Evolutionary conservation across 2,329 filamentous ascomycete genomes (phyloP).

Genomic region (Tolypocladium tropicale): DNA sequence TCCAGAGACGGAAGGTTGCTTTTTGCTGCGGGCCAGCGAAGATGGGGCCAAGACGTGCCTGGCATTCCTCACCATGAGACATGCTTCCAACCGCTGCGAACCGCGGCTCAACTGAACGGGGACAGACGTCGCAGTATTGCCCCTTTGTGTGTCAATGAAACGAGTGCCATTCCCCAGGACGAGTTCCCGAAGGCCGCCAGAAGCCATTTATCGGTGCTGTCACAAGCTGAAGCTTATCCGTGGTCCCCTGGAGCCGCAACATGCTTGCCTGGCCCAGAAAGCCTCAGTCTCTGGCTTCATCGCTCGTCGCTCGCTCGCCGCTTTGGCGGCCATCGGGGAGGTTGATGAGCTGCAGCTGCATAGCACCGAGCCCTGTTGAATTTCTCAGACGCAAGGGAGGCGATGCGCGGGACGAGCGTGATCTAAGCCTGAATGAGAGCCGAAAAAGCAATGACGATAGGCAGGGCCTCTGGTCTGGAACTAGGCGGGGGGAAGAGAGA

Average conservation of each 20-base stretch:
- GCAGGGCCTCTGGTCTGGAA: neutral
- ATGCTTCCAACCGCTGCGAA: neutral
- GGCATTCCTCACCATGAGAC: conserved; percentile 4
- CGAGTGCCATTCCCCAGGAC: neutral
- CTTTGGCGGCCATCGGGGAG: neutral
- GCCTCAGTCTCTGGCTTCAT: neutral
- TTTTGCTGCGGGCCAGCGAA: neutral
- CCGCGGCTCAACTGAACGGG: neutral
- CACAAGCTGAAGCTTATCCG: neutral
- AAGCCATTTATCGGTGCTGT: neutral
- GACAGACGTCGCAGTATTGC: neutral
- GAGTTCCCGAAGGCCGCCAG: neutral
- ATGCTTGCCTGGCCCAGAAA: neutral
- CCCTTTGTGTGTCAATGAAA: neutral
- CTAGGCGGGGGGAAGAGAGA: neutral
- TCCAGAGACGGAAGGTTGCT: neutral
- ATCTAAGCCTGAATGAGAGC: neutral
- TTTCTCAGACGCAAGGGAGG: neutral
- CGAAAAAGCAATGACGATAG: neutral
- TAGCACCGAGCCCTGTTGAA: neutral
- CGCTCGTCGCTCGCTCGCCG: too few relatives aligned
- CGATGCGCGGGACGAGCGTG: neutral
- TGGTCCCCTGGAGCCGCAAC: neutral
- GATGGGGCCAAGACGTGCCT: neutral
- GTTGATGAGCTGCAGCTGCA: neutral